phyloP scores from a whole-genome alignment of 2,329 filamentous ascomycete genomes.

The Colletotrichum eleusines region DNA sequence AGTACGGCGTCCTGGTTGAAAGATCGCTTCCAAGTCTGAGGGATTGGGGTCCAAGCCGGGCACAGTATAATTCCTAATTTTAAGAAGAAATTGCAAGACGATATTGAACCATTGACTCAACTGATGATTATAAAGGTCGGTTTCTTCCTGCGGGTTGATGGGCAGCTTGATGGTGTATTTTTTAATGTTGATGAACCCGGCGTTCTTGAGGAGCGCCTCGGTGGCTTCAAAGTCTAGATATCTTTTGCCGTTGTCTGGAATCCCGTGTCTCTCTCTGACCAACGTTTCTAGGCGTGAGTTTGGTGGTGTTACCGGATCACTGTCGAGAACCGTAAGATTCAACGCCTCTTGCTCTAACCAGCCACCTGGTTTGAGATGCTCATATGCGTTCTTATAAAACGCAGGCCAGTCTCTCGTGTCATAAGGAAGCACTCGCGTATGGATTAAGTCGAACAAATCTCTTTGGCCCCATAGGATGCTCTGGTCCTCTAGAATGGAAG shows the following conservation, averaged over 20 bases:
- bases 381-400: neutral
- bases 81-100: neutral
- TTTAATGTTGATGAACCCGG: neutral
- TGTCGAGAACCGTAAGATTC: neutral
- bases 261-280: neutral
- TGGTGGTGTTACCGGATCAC: neutral
- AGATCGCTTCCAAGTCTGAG: neutral
- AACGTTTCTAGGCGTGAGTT: neutral
- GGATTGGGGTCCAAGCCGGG: neutral
- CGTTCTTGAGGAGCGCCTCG: neutral
- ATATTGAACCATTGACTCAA: neutral
- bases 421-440: neutral
- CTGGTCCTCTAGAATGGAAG: neutral
- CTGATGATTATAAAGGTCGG: too few relatives aligned
- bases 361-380: neutral
- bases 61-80: neutral
- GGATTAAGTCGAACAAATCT: neutral
- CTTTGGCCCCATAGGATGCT: neutral
- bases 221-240: neutral
- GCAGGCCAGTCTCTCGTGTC: neutral
- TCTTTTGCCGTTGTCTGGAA: neutral
- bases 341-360: neutral
- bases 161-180: neutral
- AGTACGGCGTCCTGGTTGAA: neutral
- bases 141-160: neutral